Evolutionary conservation across 2,329 filamentous ascomycete species (phyloP), one percentile per base, ranked within the genome.

Genomic region (Talaromyces sp.): DNA sequence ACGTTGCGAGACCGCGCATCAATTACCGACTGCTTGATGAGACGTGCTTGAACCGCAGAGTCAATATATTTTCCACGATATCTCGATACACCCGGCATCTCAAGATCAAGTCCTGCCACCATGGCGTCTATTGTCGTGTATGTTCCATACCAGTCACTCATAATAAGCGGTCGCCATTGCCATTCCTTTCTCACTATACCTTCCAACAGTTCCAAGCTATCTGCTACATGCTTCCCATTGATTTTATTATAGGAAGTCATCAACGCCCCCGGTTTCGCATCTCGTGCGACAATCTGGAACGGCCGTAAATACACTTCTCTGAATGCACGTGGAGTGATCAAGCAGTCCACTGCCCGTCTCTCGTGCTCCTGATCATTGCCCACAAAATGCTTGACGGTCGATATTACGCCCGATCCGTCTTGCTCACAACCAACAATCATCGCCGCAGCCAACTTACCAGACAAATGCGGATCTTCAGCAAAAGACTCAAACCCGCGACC

Each of bases 401-500:
- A 90, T 7, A 88, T 87, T 43, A 95, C 84, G 0, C 89, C 89
- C 67, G 87, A 50, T 25, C 60, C 60, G 9, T 52, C 60, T 52
- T 52, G 33, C 60, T 50, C 19, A 64, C 90, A 80, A 13, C 90
- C 90, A 54, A 85, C 86, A 72, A 91, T 88, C 68, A 91, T 90
- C 66, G 89, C 85, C 0, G 89, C 86, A 13, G 90, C 89, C 66
- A 93, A 79, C 68, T 88, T 90, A 31, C 90, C 90, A 0, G 90
- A 91, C 3, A 96, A 82, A 15, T 89, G 84, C 0, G 91, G 91
- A 69, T 95, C 92, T 75, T 95, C 91, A 0, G 90, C 92, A 75
- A 92, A 95, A 0, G 91, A 93, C 77, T 96, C 92, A 69, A 94
- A 95, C 68, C 93, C 93, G 65, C 92, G 85, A 25, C 92, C 92